Evolutionary conservation across 768 basidiomycete species (phyloP).

Genomic region (Collybia nuda): DNA sequence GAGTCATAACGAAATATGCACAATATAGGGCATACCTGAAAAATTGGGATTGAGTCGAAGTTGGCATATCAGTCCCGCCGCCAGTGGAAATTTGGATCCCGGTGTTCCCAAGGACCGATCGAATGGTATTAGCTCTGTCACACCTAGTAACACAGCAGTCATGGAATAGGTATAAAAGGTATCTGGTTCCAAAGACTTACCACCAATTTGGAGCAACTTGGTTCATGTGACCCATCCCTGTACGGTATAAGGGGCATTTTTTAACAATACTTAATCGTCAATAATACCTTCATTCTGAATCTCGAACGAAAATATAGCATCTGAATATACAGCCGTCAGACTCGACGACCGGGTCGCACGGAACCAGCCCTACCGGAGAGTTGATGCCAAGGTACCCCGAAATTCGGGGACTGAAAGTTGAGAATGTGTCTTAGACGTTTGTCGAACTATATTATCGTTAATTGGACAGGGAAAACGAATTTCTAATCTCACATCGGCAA

Average conservation of each 20-base stretch:
- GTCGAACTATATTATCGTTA: slow-evolving; percentile 15
- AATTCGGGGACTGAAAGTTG: slow-evolving; percentile 22
- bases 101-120: slow-evolving; percentile 21
- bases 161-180: background rate
- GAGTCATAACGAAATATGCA: background rate
- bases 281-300: slow-evolving; percentile 21
- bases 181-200: slow-evolving; percentile 2
- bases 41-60: slow-evolving; percentile 22
- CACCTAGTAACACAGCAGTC: slow-evolving; percentile 9
- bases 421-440: slow-evolving; percentile 22
- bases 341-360: too few species aligned
- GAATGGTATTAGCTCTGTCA: slow-evolving; percentile 20
- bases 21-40: slow-evolving; percentile 13
- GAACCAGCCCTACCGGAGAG: slow-evolving; percentile 14
- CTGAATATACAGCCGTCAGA: slow-evolving; percentile 2
- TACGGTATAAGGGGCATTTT: background rate
- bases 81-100: slow-evolving; percentile 25
- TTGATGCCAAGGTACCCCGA: slow-evolving; percentile 22
- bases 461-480: background rate
- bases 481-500: slow-evolving; percentile 16
- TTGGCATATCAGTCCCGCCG: slow-evolving; percentile 24
- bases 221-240: slow-evolving; percentile 25
- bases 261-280: too few species aligned
- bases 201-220: slow-evolving; percentile 25
- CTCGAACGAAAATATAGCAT: slow-evolving; percentile 24